Conservation (phyloP, 2,329 filamentous ascomycete genomes). For the Pseudocercospora fuligena region DNA sequence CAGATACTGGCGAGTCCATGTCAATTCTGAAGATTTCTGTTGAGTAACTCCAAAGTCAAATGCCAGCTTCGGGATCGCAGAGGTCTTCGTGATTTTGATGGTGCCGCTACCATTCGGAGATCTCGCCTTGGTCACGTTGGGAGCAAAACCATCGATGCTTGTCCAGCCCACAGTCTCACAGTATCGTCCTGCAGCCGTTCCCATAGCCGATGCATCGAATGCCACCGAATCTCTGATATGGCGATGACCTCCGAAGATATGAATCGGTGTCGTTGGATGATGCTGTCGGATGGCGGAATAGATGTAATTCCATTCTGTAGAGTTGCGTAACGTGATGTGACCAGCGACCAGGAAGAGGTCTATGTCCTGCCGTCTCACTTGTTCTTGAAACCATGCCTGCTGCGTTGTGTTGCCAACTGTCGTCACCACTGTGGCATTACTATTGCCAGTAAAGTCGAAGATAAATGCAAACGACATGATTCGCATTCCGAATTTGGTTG, state of each 20-base stretch:
- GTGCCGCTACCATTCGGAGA: conserved; percentile 47
- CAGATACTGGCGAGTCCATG: conserved; percentile 65
- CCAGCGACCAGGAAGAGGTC: conserved; percentile 69
- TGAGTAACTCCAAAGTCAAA: conserved; percentile 23
- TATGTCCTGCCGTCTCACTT: conserved; percentile 61
- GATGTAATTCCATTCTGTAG: conserved; percentile 54
- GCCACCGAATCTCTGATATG: conserved; percentile 66
- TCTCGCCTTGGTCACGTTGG: conserved; percentile 46
- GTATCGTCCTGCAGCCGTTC: conserved; percentile 65
- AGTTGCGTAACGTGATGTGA: conserved; percentile 62
- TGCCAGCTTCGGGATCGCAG: conserved; percentile 12
- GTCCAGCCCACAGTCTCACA: conserved; percentile 72
- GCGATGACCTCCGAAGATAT: conserved; percentile 60
- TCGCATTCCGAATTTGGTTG: conserved; percentile 52
- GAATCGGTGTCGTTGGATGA: conserved; percentile 63
- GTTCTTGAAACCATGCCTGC: conserved; percentile 65
- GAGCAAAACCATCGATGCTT: conserved; percentile 64
- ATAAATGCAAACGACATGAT: conserved; percentile 60
- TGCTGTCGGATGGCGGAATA: conserved; percentile 63
- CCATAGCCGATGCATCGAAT: conserved; percentile 65
- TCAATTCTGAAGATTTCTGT: conserved; percentile 34
- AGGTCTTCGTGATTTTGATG: conserved; percentile 40
- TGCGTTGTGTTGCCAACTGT: conserved; percentile 58
- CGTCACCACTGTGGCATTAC: conserved; percentile 65
- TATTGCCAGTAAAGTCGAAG: conserved; percentile 60